Conservation (phyloP, 345 rosid species). For the Arabidopsis suecica region DNA sequence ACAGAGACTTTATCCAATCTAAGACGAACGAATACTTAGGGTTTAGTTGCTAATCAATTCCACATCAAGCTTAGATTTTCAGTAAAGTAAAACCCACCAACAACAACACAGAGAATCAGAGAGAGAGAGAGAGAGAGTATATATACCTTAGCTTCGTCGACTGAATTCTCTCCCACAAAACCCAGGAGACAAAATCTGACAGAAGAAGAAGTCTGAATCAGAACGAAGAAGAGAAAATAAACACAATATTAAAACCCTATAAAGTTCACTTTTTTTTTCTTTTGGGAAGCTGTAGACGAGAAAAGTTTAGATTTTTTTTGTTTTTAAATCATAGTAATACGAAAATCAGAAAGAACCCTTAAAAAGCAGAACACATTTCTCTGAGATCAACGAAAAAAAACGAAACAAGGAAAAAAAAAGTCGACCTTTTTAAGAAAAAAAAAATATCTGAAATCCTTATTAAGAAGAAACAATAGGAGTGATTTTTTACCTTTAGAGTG, state of each 20-base stretch:
- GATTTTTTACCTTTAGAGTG: constrained; percentile 13
- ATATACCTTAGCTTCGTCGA: constrained; percentile 26
- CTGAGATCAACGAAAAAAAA: too few species aligned
- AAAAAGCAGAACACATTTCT: background rate
- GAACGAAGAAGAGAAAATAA: background rate
- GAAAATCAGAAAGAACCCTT: background rate
- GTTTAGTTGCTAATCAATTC: background rate
- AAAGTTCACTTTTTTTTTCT: constrained; percentile 9
- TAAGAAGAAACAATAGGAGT: background rate
- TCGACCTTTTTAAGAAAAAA: too few species aligned
- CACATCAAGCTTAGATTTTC: background rate
- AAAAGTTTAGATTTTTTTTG: background rate
- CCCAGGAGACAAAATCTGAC: constrained; percentile 5
- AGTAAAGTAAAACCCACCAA: background rate
- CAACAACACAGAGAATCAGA: background rate
- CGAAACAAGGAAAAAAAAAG: background rate
- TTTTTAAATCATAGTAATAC: background rate
- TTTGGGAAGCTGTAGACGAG: background rate
- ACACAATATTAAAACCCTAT: too few species aligned
- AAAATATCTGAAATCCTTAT: background rate
- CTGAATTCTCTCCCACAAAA: background rate
- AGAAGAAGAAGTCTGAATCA: background rate
- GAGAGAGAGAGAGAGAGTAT: constrained; percentile 7
- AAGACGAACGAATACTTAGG: background rate
- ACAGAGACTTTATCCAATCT: background rate